Evolutionary conservation across 345 rosid species (phyloP), one percentile per base, ranked within the genome.

Genomic region (Arabidopsis arenosa): DNA sequence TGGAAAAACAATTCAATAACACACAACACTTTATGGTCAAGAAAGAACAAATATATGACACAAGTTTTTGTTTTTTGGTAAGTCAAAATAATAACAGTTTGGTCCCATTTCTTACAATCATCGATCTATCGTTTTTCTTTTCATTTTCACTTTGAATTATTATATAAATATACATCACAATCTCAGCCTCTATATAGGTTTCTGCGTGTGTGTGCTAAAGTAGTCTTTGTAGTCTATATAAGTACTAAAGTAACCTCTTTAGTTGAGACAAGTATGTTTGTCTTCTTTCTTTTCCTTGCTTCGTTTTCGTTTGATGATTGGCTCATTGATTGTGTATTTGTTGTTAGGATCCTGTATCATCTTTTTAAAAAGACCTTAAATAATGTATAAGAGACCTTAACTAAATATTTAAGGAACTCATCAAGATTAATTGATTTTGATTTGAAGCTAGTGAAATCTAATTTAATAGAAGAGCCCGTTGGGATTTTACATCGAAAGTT

Each of bases 71-170:
- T 4, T 23, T 17, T 40, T 28, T 40, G 3, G 13, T 18, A 35
- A 30, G 70, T 63, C 56, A 53, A 41, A 33, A 40, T 73, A 41
- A 13, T 33, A 73, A 54, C 77, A 73, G 63, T 73, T 73, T 63
- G 70, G 47, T 73, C 77, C 45, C 37, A 70, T 32, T 4, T 35
- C 48, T 72, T 41, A 21, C 48, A 37, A 49, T 61, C 47, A 18
- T 47, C 65, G 45, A 68, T 14, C 0, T 23, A 2, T 9, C 17
- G 28, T 26, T 10, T n/a, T 23, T 6, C 32, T 15, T 8, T 33
- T 53, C 9, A 26, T 23, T 39, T 11, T 55, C 30, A 26, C 39
- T 41, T 33, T 66, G 8, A 6, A 6, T 49, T 33, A 35, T 14
- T 67, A 10, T 9, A 9, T 68, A 54, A 40, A 26, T 44, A 9